Base-by-base conservation (phyloP, 2,329 filamentous ascomycete genomes). In the Plectosphaerella sp. region DNA sequence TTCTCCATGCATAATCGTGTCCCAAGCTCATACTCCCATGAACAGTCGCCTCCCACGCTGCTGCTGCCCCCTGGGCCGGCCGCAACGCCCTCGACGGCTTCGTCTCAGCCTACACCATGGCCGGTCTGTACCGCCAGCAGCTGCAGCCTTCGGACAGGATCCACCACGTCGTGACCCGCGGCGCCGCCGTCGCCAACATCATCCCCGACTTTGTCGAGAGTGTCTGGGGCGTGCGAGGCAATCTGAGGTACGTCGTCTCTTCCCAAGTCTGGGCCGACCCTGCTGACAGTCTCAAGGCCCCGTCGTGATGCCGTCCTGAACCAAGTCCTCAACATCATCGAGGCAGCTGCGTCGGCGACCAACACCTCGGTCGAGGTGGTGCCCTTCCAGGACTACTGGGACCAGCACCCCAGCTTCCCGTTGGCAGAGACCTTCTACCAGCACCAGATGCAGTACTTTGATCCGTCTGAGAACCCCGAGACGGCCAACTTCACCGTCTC, bases 51-150 rank as follows among this genome's bases (percentile, higher is more conserved):
- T 61, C 59, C 8, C 59, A 61, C 12, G 59, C 59, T 8, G 59
- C 52, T 3, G 56, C 48, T 12, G 54, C 57, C 20, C 59, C 59
- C 3, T 61, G 59, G 58, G 55, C 56, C 7, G 58, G 59, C 1
- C 37, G 57, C 1, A 61, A 61, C 39, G 59, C 59, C 0, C 48
- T 61, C 11, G 59, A 59, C 45, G 59, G 56, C 0, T 57, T 57
- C 5, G 56, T 61, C 7, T 47, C 54, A 1, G 53, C 58, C 0
- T 61, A 61, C 16, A 52, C 46, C 10, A 59, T 55, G 9, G 50
- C 57, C 12, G 56, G 55, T 2, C 48, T 62, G n/a, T 53, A 58
- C 11, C 54, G 60, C 0, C 60, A 61, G 22, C 60, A 62, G 45
- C 52, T 62, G 11, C 58, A 54, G 2, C 54, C 58, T 2, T 54